Conservation (phyloP, 1,284 basidiomycete genomes). For the Wolfiporia cocos region DNA sequence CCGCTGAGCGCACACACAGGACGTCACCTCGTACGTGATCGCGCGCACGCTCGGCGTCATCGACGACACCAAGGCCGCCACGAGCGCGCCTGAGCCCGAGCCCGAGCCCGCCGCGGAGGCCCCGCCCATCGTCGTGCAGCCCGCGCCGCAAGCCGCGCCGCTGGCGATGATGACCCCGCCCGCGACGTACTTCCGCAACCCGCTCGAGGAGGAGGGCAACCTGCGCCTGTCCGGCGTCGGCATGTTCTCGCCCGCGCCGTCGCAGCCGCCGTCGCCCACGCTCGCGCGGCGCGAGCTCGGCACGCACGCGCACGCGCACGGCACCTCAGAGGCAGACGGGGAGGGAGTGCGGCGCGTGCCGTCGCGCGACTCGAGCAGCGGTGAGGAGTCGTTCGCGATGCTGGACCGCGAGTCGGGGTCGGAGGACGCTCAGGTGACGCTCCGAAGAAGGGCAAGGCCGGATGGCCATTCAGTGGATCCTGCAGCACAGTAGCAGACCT, state of each 20-base stretch:
- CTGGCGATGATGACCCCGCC: slow-evolving; percentile 14
- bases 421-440: slow-evolving; percentile 22
- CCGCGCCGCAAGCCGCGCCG: slow-evolving; percentile 3
- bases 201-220: slow-evolving; percentile 38
- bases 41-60: slow-evolving; percentile 76
- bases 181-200: slow-evolving; percentile 38
- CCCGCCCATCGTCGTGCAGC: slow-evolving; percentile 21
- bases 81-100: slow-evolving; percentile 32
- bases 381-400: slow-evolving; percentile 25
- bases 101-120: slow-evolving; percentile 7
- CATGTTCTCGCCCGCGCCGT: slow-evolving; percentile 63
- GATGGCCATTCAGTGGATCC: no score
- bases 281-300: slow-evolving; percentile 28
- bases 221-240: slow-evolving; percentile 61
- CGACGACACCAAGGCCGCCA: slow-evolving; percentile 64
- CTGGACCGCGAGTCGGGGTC: slow-evolving; percentile 28
- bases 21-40: slow-evolving; percentile 74
- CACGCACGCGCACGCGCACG: slow-evolving; percentile 14
- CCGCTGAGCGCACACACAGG: slow-evolving; percentile 34
- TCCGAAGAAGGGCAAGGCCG: slow-evolving; percentile 17
- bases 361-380: slow-evolving; percentile 18
- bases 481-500: no score
- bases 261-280: slow-evolving; percentile 60
- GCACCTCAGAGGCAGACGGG: slow-evolving; percentile 3
- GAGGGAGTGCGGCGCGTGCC: not conserved